These are phyloP conservation scores for Mortierella sp. DNA, from an alignment of 371 early-diverging fungal genomes.

Conservation along the genomic window DNA sequence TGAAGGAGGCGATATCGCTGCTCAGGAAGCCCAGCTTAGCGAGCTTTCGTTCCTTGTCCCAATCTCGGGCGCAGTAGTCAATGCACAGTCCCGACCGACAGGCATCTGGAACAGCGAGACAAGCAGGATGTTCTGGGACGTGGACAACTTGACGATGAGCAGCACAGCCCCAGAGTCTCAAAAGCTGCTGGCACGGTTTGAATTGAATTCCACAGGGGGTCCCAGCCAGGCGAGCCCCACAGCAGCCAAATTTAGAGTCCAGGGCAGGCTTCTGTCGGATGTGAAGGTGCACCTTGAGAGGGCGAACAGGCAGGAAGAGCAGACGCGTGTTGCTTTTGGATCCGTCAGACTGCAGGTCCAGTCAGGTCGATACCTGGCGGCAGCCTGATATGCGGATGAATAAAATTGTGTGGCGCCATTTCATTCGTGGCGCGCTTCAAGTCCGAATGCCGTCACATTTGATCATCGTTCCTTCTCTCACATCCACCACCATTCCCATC, in stretches of 20 bases:
- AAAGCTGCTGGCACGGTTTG: constrained; percentile 64
- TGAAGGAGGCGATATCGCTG: neutral
- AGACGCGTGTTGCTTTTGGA: constrained; percentile 22
- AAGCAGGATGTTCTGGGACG: constrained; percentile 64
- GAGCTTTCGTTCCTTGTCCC: constrained; percentile 62
- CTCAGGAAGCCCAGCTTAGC: constrained; percentile 20
- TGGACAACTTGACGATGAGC: constrained; percentile 48
- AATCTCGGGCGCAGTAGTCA: constrained; percentile 59
- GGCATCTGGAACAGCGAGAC: constrained; percentile 65
- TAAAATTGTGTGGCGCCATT: constrained; percentile 14
- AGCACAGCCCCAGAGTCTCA: constrained; percentile 50
- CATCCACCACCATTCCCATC: no score
- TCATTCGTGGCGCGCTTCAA: constrained; percentile 22
- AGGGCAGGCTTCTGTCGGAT: constrained; percentile 53
- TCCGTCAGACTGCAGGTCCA: constrained; percentile 51
- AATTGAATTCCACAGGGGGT: constrained; percentile 44
- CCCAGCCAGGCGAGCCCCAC: constrained; percentile 59
- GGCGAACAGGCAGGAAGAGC: neutral
- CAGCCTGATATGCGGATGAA: constrained; percentile 8
- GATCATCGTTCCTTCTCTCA: no score
- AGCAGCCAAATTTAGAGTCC: constrained; percentile 61
- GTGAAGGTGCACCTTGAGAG: constrained; percentile 30
- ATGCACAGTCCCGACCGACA: constrained; percentile 63
- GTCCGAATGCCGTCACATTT: constrained; percentile 15
- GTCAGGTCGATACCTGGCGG: constrained; percentile 49